These are phyloP conservation scores for Metschnikowia gelsemii DNA, from an alignment of 805 yeast species.

Conservation along the genomic window DNA sequence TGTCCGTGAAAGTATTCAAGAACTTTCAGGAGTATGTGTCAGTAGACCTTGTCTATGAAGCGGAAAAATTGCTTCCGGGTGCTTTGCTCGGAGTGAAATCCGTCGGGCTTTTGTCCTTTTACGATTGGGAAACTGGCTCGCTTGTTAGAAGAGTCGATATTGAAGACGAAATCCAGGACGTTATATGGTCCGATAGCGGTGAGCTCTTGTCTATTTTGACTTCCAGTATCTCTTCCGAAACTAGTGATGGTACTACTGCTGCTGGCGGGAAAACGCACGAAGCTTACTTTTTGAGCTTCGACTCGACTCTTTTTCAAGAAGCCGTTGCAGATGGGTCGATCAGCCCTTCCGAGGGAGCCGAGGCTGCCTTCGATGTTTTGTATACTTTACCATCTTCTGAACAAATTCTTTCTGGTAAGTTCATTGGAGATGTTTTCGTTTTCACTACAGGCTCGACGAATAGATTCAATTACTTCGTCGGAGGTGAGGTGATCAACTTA, in stretches of 20 bases:
- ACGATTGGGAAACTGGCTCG: constrained; percentile 88
- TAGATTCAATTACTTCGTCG: constrained; percentile 91
- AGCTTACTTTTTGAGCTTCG: constrained; percentile 75
- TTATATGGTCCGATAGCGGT: constrained; percentile 92
- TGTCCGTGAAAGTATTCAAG: constrained; percentile 68
- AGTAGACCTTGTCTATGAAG: constrained; percentile 65
- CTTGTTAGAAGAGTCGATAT: constrained; percentile 89
- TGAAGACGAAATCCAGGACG: constrained; percentile 65
- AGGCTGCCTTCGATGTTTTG: constrained; percentile 78
- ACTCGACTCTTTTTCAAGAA: constrained; percentile 62
- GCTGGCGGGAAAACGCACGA: constrained; percentile 52
- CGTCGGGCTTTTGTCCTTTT: constrained; percentile 81
- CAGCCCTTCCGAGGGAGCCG: constrained; percentile 86
- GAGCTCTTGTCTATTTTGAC: constrained; percentile 75
- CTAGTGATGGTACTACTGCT: constrained; percentile 22
- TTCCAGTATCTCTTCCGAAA: constrained; percentile 25
- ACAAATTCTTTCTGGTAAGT: constrained; percentile 80
- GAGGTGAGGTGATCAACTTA: constrained; percentile 87
- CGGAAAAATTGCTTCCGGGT: constrained; percentile 85
- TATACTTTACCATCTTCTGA: constrained; percentile 72
- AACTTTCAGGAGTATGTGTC: constrained; percentile 79
- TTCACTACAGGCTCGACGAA: constrained; percentile 79
- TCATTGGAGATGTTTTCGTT: constrained; percentile 97
- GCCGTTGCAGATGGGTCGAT: constrained; percentile 57
- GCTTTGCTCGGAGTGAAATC: constrained; percentile 82